Conservation (phyloP, 2,329 filamentous ascomycete genomes). For the Colletotrichum spaethianum region DNA sequence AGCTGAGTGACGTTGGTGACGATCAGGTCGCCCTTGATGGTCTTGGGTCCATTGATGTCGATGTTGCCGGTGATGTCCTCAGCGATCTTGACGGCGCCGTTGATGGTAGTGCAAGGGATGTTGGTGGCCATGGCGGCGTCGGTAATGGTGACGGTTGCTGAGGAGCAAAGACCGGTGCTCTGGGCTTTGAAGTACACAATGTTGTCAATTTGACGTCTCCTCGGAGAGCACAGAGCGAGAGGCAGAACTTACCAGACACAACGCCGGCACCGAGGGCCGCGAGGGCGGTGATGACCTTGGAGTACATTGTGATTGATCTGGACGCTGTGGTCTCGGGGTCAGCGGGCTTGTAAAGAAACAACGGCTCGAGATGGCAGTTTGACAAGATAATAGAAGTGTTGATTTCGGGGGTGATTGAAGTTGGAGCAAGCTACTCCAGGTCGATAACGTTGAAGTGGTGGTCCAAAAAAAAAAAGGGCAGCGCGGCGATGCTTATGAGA, state of each 20-base stretch:
- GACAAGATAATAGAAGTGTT: conserved; percentile 37
- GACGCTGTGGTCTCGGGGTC: conserved; percentile 21
- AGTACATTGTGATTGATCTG: conserved; percentile 60
- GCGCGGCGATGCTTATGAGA: conserved; percentile 8
- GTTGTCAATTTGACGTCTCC: not conserved
- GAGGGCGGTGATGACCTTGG: conserved; percentile 60
- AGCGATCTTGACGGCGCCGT: conserved; percentile 78
- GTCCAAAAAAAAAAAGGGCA: too few relatives aligned
- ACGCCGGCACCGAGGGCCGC: conserved; percentile 58
- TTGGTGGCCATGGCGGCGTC: conserved; percentile 73
- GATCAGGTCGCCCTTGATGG: conserved; percentile 71
- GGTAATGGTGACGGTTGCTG: conserved; percentile 68
- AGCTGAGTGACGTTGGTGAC: conserved; percentile 73
- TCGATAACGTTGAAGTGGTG: conserved; percentile 38
- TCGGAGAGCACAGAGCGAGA: conserved; percentile 46
- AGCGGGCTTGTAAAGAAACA: conserved; percentile 18
- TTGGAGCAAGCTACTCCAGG: conserved; percentile 25
- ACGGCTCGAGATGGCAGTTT: not conserved
- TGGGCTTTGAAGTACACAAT: conserved; percentile 46
- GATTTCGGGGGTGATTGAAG: conserved; percentile 16
- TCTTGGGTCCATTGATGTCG: conserved; percentile 71
- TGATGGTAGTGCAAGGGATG: conserved; percentile 78
- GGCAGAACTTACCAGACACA: conserved; percentile 59
- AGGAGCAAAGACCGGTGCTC: conserved; percentile 50
- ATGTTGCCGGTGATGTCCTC: conserved; percentile 70